Evolutionary conservation across 192 early-diverging fungal genomes (phyloP).

Genomic region (Kickxella alabastrina): DNA sequence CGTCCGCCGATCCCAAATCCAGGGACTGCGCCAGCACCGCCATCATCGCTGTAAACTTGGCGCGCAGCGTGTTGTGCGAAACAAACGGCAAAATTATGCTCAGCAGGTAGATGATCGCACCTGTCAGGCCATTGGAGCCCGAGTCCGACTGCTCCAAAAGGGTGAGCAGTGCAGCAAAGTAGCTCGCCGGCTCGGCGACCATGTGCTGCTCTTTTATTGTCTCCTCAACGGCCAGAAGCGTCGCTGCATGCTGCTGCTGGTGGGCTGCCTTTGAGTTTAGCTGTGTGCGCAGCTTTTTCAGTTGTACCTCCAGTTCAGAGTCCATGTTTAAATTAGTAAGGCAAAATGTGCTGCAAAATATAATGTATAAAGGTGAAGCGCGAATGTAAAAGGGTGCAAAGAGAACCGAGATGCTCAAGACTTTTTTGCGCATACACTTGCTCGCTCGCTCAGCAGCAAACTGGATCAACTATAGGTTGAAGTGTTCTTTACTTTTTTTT

Average conservation of each 20-base stretch:
- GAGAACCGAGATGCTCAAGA: not conserved
- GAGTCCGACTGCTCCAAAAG: conserved; percentile 57
- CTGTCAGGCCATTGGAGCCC: conserved; percentile 51
- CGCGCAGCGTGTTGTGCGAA: conserved; percentile 55
- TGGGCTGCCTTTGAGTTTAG: conserved; percentile 73
- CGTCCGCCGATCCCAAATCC: conserved; percentile 65
- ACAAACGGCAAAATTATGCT: conserved; percentile 69
- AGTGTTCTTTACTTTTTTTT: not conserved
- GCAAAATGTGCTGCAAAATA: not conserved
- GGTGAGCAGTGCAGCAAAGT: conserved; percentile 85
- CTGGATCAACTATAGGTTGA: not conserved
- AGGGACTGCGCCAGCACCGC: conserved; percentile 56
- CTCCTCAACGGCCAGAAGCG: conserved; percentile 69
- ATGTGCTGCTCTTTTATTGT: conserved; percentile 76
- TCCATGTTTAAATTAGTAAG: conserved; percentile 21
- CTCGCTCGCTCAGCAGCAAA: not conserved
- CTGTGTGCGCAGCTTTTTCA: conserved; percentile 55
- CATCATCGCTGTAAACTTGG: conserved; percentile 63
- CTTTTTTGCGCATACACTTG: not conserved
- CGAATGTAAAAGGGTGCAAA: not conserved
- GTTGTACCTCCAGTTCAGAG: conserved; percentile 34
- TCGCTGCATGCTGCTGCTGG: conserved; percentile 77
- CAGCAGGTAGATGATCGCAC: conserved; percentile 75
- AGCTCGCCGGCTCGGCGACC: conserved; percentile 69
- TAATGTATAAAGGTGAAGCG: not conserved